A percentile compares a stretch with the other conserved stretches of the same genome.
phyloP scores from a whole-genome alignment of 148 eudicot genomes.

The Rhododendron kiyosumense region DNA sequence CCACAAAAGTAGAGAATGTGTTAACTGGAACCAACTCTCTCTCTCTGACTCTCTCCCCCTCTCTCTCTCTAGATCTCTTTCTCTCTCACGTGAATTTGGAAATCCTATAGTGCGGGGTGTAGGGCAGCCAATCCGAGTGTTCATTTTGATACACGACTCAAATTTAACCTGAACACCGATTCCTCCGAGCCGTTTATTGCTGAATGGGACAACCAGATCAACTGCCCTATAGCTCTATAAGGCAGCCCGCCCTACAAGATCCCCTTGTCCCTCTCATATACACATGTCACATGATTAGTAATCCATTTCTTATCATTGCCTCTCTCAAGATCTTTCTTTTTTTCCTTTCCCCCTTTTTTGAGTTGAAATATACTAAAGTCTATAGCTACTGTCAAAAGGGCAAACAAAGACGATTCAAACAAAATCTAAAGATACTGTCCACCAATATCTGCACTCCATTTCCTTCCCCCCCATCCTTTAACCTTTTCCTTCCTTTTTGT shows the following conservation, averaged over 20 bases:
- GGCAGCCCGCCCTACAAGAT: too few species aligned
- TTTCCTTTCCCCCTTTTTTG: not conserved
- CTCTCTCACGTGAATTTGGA: too few species aligned
- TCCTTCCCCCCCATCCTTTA: not conserved
- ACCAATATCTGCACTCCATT: not conserved
- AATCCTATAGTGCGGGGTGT: too few species aligned
- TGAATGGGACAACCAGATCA: too few species aligned
- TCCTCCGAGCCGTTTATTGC: too few species aligned
- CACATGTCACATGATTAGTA: not conserved
- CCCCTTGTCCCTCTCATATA: not conserved
- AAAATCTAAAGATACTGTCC: not conserved
- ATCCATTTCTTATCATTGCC: not conserved
- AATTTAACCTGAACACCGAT: too few species aligned
- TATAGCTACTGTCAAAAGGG: not conserved
- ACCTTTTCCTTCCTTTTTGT: not conserved
- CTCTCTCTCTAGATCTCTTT: not conserved
- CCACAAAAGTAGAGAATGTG: not conserved
- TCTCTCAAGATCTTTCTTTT: not conserved
- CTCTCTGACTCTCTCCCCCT: slow-evolving; percentile 3
- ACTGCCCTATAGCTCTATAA: too few species aligned
- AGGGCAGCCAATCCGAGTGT: too few species aligned
- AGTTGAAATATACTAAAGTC: not conserved
- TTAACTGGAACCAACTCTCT: slow-evolving; percentile 1
- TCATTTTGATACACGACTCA: too few species aligned
- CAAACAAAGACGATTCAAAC: not conserved